phyloP scores from a whole-genome alignment of 345 rosid species.

The Zanthoxylum bungeanum region DNA sequence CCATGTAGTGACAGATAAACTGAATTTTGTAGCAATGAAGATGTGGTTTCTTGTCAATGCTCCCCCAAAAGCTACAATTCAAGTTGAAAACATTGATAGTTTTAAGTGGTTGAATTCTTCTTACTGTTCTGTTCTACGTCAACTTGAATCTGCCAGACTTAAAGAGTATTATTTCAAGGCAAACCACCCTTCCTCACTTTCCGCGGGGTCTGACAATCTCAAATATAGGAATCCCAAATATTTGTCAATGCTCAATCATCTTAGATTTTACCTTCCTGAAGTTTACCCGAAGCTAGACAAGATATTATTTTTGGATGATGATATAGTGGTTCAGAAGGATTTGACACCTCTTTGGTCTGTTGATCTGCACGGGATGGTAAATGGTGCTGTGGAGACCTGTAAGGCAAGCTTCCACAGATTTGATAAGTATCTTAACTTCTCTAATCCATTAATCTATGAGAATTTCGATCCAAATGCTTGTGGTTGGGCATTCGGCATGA shows the following conservation, averaged over 20 bases:
- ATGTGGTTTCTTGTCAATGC: constrained; percentile 71
- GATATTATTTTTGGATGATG: constrained; percentile 81
- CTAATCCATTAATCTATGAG: constrained; percentile 71
- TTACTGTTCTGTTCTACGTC: constrained; percentile 79
- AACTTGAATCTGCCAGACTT: constrained; percentile 79
- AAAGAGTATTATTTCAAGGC: constrained; percentile 85
- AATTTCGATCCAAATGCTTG: constrained; percentile 80
- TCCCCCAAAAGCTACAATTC: constrained; percentile 55
- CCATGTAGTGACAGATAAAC: constrained; percentile 92
- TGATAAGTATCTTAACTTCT: constrained; percentile 97
- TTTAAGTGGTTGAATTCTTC: constrained; percentile 87
- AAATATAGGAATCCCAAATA: constrained; percentile 85
- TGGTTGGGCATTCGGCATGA: constrained; percentile 99
- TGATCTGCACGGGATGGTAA: constrained; percentile 75
- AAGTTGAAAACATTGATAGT: constrained; percentile 69
- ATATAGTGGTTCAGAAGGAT: constrained; percentile 85
- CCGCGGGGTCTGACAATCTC: constrained; percentile 70
- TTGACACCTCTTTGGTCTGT: constrained; percentile 75
- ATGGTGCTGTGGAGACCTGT: constrained; percentile 89
- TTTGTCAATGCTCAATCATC: constrained; percentile 85
- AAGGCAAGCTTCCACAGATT: constrained; percentile 94
- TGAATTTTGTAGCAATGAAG: constrained; percentile 72
- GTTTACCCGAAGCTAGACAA: constrained; percentile 74
- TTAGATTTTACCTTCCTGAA: constrained; percentile 86
- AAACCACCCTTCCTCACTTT: constrained; percentile 63